phyloP scores from a whole-genome alignment of 257 asterid genomes.

The Rubia yunnanensis region DNA sequence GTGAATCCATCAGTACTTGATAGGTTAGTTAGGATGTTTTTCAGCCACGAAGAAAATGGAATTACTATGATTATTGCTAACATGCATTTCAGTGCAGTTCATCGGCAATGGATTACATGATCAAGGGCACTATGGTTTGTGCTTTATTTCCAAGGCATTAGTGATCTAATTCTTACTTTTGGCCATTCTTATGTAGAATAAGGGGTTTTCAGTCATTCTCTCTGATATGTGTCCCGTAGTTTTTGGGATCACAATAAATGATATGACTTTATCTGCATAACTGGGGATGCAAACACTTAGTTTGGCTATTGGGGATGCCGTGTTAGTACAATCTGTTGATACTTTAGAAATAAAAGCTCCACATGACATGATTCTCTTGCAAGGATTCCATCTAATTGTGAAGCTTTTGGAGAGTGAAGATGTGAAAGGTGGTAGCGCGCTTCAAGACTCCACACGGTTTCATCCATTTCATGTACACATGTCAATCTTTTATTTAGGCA shows the following conservation, averaged over 20 bases:
- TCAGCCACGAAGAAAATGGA: no score
- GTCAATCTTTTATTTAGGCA: no score
- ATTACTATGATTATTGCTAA: neutral
- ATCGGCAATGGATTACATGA: neutral
- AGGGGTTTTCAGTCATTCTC: conserved; percentile 68
- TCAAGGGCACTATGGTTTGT: no score
- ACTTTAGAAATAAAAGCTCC: no score
- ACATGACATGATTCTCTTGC: no score
- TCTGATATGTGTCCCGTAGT: conserved; percentile 90
- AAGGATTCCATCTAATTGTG: no score
- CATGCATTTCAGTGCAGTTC: neutral
- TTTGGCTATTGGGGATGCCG: conserved; percentile 60
- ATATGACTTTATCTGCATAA: conserved; percentile 70
- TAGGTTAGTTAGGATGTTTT: no score
- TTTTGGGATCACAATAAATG: conserved; percentile 71
- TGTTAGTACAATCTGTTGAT: conserved; percentile 16
- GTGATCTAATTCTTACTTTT: neutral
- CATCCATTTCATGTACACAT: no score
- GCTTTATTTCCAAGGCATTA: neutral
- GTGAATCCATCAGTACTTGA: no score
- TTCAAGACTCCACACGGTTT: neutral
- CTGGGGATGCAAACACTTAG: conserved; percentile 68
- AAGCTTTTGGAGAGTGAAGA: no score
- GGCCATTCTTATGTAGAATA: conserved; percentile 37
- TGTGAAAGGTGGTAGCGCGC: conserved; percentile 48